Base-by-base conservation (phyloP, 192 early-diverging fungal genomes). In the Mortierella antarctica region DNA sequence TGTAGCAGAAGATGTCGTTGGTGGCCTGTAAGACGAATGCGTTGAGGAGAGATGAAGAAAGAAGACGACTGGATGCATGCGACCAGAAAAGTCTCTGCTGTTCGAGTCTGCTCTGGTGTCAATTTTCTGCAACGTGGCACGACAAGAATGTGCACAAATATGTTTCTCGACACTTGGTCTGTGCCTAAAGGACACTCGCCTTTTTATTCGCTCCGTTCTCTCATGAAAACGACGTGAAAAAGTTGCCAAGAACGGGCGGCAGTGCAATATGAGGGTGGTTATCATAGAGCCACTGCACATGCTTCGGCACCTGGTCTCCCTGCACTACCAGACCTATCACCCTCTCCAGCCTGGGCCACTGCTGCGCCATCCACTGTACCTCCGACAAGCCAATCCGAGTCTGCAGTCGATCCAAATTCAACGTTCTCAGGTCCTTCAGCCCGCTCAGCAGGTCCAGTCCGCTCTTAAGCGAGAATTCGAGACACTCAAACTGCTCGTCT, bases 241-340 rank as follows among this genome's bases (percentile, higher is more conserved):
- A 79, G 49, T 62, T 70, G 3, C 76, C 76, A 18, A 79, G 13
- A 6, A 71, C 64, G 12, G 68, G 63, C 7, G 76, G 76, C 2
- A 79, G 50, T 7, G 62, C 76, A 21, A 79, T 79, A 42, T 71
- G 57, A 5, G 76, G 76, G 10, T 69, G 49, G 62, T 79, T 54
- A 20, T 71, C 69, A 31, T 71, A 79, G 7, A 79, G n/a, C 76
- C 76, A 79, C 39, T 79, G 76, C 8, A 79, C 64, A 44, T 65
- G 50, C 17, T 79, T 79, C 42, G 76, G 69, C 10, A 56, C 57
- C 5, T n/a, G 40, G 31, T 71, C 69, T 0, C 69, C 64, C 40
- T 79, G 76, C 0, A 67, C 42, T 45, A 79, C 76, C 57, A 79
- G 13, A 0, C 76, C 76, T 23, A 79, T 65, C 14, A 79, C 55